Evolutionary conservation across 2,329 filamentous ascomycete species (phyloP).

Genomic region (Pseudonectria buxi): DNA sequence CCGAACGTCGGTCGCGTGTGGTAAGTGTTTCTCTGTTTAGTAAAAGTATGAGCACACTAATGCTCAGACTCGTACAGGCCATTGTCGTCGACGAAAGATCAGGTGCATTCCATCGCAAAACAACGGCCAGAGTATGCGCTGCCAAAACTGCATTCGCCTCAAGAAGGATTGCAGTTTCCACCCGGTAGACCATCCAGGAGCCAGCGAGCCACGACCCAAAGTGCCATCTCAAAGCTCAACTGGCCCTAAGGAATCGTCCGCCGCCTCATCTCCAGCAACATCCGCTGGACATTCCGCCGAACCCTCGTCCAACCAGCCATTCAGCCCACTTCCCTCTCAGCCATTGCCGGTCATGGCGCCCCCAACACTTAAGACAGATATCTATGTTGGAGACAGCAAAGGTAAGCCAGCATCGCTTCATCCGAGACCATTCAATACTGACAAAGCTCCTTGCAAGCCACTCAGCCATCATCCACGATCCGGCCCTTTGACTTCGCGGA

Average conservation of each 20-base stretch:
- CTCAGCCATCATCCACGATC: constrained; percentile 8
- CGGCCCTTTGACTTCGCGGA: constrained; percentile 26
- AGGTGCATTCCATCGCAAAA: constrained; percentile 73
- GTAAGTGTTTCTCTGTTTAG: constrained; percentile 51
- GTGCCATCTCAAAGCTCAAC: constrained; percentile 32
- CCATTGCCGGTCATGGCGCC: constrained; percentile 40
- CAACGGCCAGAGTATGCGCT: constrained; percentile 63
- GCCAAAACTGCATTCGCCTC: constrained; percentile 85
- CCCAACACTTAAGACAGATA: constrained; percentile 34
- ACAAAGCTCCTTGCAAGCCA: constrained; percentile 5
- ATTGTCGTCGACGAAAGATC: constrained; percentile 90
- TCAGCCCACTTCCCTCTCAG: constrained; percentile 38
- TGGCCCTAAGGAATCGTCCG: constrained; percentile 35
- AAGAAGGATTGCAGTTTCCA: constrained; percentile 94
- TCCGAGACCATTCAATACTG: constrained; percentile 1
- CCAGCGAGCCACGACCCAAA: constrained; percentile 39
- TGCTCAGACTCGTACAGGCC: constrained; percentile 46
- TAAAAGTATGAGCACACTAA: constrained; percentile 1
- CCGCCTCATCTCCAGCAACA: constrained; percentile 43
- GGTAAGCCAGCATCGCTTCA: constrained; percentile 32
- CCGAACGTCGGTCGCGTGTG: constrained; percentile 88
- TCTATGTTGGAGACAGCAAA: constrained; percentile 34
- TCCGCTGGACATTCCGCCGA: constrained; percentile 37
- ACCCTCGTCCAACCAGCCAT: constrained; percentile 32
- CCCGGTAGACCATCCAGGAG: constrained; percentile 72